Evolutionary conservation across 2,329 filamentous ascomycete genomes (phyloP).

Genomic region (Hysterium pulicare): DNA sequence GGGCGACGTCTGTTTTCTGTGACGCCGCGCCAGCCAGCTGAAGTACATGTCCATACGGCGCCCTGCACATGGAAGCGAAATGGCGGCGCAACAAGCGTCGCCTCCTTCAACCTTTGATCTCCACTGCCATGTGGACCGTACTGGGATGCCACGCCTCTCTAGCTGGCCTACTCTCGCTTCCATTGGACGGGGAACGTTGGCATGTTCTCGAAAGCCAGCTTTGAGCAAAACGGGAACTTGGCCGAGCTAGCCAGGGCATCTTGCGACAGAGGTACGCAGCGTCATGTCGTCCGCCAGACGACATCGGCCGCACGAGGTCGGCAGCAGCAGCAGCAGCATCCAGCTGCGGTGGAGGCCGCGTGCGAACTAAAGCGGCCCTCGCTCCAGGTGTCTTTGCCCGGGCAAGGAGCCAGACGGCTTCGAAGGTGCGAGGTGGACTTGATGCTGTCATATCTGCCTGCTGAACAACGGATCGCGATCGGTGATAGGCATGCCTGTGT

Average conservation of each 20-base stretch:
- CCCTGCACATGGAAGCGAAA: constrained; percentile 12
- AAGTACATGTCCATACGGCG: background rate
- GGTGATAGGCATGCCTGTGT: background rate
- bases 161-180: background rate
- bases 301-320: background rate
- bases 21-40: background rate
- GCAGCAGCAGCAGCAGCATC: background rate
- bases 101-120: constrained; percentile 9
- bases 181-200: constrained; percentile 12
- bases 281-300: background rate
- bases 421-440: too few relatives aligned
- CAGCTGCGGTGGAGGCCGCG: background rate
- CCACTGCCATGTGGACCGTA: constrained; percentile 9
- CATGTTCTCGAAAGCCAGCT: background rate
- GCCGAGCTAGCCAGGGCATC: constrained; percentile 9
- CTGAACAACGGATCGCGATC: too few relatives aligned
- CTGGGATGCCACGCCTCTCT: constrained; percentile 6
- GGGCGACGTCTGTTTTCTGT: too few relatives aligned
- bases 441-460: too few relatives aligned
- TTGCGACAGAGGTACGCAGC: background rate
- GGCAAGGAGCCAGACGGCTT: too few relatives aligned
- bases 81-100: constrained; percentile 15
- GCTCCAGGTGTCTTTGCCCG: too few relatives aligned
- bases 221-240: constrained; percentile 15
- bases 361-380: too few relatives aligned